phyloP scores from a whole-genome alignment of 371 early-diverging fungal genomes.

The Mucor saturninus region DNA sequence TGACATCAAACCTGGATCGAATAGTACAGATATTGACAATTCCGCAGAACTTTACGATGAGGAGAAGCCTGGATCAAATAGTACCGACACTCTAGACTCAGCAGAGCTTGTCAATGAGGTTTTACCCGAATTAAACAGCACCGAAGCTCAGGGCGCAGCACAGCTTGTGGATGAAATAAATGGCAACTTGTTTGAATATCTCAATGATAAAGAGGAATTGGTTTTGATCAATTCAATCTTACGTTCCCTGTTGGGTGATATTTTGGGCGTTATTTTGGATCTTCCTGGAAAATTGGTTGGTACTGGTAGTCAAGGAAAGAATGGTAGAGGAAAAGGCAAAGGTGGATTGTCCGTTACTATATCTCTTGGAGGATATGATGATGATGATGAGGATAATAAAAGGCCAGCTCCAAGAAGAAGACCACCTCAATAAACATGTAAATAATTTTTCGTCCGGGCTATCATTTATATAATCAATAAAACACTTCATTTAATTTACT shows the following conservation, averaged over 20 bases:
- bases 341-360: not conserved
- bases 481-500: no score
- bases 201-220: not conserved
- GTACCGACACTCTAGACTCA: no score
- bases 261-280: conserved; percentile 2
- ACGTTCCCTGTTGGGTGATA: not conserved
- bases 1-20: no score
- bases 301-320: not conserved
- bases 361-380: not conserved
- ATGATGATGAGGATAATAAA: not conserved
- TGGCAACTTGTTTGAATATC: not conserved
- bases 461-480: no score
- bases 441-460: no score
- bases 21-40: no score
- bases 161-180: not conserved
- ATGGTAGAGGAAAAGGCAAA: not conserved
- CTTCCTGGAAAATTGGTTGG: not conserved
- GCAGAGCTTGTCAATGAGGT: no score
- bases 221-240: not conserved
- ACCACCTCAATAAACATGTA: no score
- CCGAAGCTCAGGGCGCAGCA: not conserved
- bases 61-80: no score
- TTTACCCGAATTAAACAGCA: not conserved
- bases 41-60: no score
- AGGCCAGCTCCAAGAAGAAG: no score